Evolutionary conservation across 2,329 filamentous ascomycete genomes (phyloP).

Genomic region (Podosphaera xanthii): DNA sequence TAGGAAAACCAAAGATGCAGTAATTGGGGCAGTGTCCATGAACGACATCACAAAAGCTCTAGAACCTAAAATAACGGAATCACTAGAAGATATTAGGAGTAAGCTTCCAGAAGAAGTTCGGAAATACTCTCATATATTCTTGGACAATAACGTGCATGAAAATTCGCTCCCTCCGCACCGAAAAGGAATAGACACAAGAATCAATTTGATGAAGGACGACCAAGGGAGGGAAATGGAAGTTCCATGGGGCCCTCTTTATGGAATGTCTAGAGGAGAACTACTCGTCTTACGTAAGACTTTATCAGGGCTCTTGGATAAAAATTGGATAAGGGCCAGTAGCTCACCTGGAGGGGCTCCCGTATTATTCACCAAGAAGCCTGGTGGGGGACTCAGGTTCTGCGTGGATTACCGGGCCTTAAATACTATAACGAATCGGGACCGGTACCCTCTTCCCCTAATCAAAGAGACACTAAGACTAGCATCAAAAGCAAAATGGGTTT

Average conservation of each 20-base stretch:
- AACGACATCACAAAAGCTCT: no score
- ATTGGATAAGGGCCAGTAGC: not conserved
- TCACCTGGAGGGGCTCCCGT: not conserved
- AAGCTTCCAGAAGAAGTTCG: no score
- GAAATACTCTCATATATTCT: no score
- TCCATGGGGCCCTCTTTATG: not conserved
- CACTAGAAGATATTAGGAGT: no score
- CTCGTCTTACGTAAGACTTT: not conserved
- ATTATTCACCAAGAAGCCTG: no score
- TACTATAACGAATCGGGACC: not conserved
- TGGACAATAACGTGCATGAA: no score
- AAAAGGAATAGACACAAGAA: not conserved
- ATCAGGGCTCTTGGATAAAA: not conserved
- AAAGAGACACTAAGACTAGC: not conserved
- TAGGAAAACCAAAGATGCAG: no score
- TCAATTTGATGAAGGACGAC: not conserved
- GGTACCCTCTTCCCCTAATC: not conserved
- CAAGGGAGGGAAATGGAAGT: not conserved
- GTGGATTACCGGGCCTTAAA: not conserved
- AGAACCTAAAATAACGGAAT: no score
- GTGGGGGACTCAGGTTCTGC: no score
- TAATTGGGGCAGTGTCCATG: no score
- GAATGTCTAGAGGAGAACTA: not conserved
- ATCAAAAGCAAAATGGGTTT: no score
- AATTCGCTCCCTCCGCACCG: no score